Base-by-base conservation (phyloP, 495 filamentous ascomycete genomes). In the Hypoxylon crocopeplum region DNA sequence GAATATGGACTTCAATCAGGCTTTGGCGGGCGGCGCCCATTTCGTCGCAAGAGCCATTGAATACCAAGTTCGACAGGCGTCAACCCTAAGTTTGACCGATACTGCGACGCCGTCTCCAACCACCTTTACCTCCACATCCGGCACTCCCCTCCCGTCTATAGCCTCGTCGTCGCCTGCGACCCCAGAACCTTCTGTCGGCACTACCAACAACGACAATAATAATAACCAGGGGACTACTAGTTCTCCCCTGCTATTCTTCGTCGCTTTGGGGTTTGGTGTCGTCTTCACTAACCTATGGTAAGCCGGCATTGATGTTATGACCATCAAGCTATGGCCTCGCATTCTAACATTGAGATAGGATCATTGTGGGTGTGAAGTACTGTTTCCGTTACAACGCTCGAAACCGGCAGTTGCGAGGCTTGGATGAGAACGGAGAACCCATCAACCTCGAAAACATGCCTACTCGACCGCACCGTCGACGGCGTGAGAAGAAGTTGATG, bases 231-330 rank as follows among this genome's bases (percentile, higher is more conserved):
- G 34, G 8, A 13, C 34, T 38, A 17, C 89, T n/a, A 94, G 85
- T 62, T 95, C 91, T 6, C 95, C 94, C 17, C 74, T 99, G 40
- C 81, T 98, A 2, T 98, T 98, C 71, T 98, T 98, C 71, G 94
- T 98, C 22, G 94, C 95, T 7, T 78, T 99, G 47, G 94, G 94
- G 5, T 99, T 99, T 69, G 94, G 94, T 51, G 95, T 99, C 19
- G 94, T 99, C 16, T 99, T 99, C 69, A 99, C 94, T 29, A 99
- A 98, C 73, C 74, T 99, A 76, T 99, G 94, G 94, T 98, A 82
- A 77, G 83, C 60, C 33, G 38, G 56, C 20, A 44, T 69, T 48
- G 13, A 25, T 47, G 36, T 5, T 15, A 44, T 20, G 38, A 27
- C 17, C 21, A n/a, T 5, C 17, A 27, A 19, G 27, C 12, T 29